Percentiles rank a stretch among this genome's conserved stretches.
phyloP scores from a whole-genome alignment of 2,329 filamentous ascomycete genomes.

The Neonectria ditissima region DNA sequence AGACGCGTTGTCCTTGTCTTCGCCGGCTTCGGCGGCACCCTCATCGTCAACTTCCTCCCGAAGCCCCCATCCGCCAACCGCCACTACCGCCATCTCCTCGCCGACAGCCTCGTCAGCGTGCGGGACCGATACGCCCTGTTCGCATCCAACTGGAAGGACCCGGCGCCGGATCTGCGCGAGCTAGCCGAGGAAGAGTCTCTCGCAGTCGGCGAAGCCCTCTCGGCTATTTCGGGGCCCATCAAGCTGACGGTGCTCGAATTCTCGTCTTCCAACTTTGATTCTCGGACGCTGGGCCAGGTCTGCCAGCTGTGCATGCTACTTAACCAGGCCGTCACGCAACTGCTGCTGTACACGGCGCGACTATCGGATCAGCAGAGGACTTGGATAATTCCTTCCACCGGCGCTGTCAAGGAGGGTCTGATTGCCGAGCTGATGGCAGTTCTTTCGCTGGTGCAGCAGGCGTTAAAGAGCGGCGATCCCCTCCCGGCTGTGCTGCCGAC shows the following conservation, averaged over 20 bases:
- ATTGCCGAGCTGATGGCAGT: conserved; percentile 28
- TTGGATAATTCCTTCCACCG: conserved; percentile 11
- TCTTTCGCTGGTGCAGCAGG: conserved; percentile 18
- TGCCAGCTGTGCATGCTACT: conserved; percentile 22
- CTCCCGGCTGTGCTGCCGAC: conserved; percentile 28
- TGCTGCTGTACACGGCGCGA: conserved; percentile 8
- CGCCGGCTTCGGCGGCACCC: conserved; percentile 11
- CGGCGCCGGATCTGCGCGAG: conserved; percentile 17
- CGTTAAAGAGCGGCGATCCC: conserved; percentile 22
- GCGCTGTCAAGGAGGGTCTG: conserved; percentile 2
- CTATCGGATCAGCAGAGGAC: conserved; percentile 1
- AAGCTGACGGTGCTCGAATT: conserved; percentile 23
- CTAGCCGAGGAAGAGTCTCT: conserved; percentile 20
- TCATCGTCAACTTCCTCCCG: conserved; percentile 25
- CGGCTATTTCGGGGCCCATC: conserved; percentile 20
- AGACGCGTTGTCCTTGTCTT: conserved; percentile 23
- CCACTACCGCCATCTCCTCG: conserved; percentile 20
- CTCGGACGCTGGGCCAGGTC: conserved; percentile 7
- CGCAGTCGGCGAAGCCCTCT: conserved; percentile 16
- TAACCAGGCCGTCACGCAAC: conserved; percentile 23
- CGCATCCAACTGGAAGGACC: conserved; percentile 20
- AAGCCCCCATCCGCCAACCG: conserved; percentile 26
- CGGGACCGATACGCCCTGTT: conserved; percentile 26
- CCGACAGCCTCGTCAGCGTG: conserved; percentile 21
- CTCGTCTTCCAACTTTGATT: conserved; percentile 24